Evolutionary conservation across 257 asterid genomes (phyloP), one percentile per base, ranked within the genome.

Genomic region (Verbascum thapsus): DNA sequence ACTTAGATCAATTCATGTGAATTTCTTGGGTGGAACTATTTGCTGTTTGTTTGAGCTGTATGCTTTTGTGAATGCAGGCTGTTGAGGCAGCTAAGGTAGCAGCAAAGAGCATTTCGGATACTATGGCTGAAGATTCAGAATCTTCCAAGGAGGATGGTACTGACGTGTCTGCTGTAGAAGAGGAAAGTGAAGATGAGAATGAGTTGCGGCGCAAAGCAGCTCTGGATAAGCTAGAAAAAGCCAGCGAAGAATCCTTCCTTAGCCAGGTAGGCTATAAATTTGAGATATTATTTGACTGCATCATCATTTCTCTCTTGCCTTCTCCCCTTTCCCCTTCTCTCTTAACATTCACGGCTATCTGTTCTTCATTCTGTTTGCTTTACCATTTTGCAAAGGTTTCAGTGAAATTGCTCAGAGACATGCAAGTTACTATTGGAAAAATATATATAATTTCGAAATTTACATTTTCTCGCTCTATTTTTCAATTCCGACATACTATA

Each of bases 211-310:
- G 92, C 35, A 87, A 85, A 79, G 78, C 62, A 61, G 87, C 97
- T 61, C 74, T 94, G 72, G 85, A 76, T 51, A 94, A 85, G 48
- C 77, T 94, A 49, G 99, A 87, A 85, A 84, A 87, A 61, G 96
- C 96, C 51, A 85, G 99, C 48, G 90, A 85, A 75, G 97, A 94
- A 19, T 77, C 96, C 41, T 44, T 90, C 66, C 90, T 94, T 57
- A 87, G 97, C 59, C 99, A 94, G 85, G 99, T 85, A 67, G 70
- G 84, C n/a, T n/a, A n/a, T n/a, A n/a, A n/a, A n/a, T n/a, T n/a
- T n/a, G n/a, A n/a, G n/a, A n/a, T n/a, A n/a, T n/a, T n/a, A n/a
- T n/a, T n/a, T n/a, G n/a, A n/a, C n/a, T n/a, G n/a, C n/a, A n/a
- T n/a, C n/a, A n/a, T n/a, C n/a, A n/a, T n/a, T n/a, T n/a, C n/a